Evolutionary conservation across 164 flowering plant species (phyloP).

Genomic region (Tetracentron sinense): DNA sequence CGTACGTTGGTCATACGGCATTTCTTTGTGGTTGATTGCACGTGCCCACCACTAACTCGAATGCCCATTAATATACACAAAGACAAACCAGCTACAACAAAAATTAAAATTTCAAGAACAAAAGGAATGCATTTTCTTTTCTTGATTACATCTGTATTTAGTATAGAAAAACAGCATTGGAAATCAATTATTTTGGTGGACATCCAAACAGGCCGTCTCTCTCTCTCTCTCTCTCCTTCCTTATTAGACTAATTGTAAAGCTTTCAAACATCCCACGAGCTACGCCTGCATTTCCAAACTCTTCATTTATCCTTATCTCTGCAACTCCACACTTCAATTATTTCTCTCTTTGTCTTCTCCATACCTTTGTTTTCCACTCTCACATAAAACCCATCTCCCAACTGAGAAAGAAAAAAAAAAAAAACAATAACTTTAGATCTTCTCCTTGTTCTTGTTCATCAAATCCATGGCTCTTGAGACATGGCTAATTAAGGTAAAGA

Average conservation of each 20-base stretch:
- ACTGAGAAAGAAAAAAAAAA: not conserved
- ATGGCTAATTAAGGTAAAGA: slow-evolving; percentile 67
- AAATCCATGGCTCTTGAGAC: slow-evolving; percentile 67
- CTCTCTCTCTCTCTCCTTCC: slow-evolving; percentile 9
- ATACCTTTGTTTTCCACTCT: slow-evolving; percentile 1
- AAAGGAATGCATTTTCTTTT: too few species aligned
- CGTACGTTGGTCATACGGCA: slow-evolving; percentile 14
- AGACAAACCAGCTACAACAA: not conserved
- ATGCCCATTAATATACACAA: not conserved
- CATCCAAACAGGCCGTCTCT: too few species aligned
- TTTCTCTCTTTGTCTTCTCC: slow-evolving; percentile 24
- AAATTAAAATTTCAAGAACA: too few species aligned
- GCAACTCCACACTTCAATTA: slow-evolving; percentile 33
- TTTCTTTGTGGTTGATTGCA: slow-evolving; percentile 14
- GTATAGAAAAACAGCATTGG: too few species aligned
- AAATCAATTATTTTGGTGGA: too few species aligned
- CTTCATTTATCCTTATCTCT: slow-evolving; percentile 26
- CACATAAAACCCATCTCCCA: not conserved
- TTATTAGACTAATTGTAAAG: slow-evolving; percentile 18
- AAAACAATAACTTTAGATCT: not conserved
- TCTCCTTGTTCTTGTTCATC: slow-evolving; percentile 5
- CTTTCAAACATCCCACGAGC: slow-evolving; percentile 45
- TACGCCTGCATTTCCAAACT: slow-evolving; percentile 11
- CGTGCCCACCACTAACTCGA: slow-evolving; percentile 7
- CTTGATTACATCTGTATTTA: too few species aligned